Evolutionary conservation across 176 grass and related monocot genomes (phyloP).

Genomic region (Lolium multiflorum): DNA sequence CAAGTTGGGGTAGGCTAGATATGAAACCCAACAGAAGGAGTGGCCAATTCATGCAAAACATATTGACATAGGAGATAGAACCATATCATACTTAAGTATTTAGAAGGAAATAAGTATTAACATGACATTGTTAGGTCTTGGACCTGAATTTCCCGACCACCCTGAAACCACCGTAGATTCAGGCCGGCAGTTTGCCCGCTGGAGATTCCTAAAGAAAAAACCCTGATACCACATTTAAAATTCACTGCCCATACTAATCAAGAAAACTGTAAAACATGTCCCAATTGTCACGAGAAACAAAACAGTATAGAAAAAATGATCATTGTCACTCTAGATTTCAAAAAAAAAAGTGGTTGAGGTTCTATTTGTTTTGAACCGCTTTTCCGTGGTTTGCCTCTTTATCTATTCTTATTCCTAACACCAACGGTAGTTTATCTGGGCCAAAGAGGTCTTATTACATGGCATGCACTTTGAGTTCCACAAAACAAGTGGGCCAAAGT

Average conservation of each 20-base stretch:
- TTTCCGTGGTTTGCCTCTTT: neutral
- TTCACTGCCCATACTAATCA: neutral
- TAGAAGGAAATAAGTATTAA: slow-evolving; percentile 24
- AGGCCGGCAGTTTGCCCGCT: too few species aligned
- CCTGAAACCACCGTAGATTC: neutral
- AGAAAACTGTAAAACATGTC: neutral
- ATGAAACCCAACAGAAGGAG: too few species aligned
- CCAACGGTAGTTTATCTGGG: neutral
- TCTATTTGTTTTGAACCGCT: neutral
- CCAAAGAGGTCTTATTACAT: neutral
- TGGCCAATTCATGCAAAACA: slow-evolving; percentile 23
- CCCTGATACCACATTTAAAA: slow-evolving; percentile 14
- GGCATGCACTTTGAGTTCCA: slow-evolving; percentile 6
- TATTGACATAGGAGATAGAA: slow-evolving; percentile 24
- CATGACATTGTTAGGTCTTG: slow-evolving; percentile 35
- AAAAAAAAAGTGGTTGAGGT: neutral
- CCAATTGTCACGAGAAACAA: slow-evolving; percentile 11
- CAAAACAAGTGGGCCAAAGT: neutral
- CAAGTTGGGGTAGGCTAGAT: too few species aligned
- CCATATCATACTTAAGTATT: slow-evolving; percentile 25
- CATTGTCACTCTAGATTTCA: neutral
- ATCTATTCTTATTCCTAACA: neutral
- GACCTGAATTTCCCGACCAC: slow-evolving; percentile 39
- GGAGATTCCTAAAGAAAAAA: neutral
- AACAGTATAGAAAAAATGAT: neutral